Base-by-base conservation (phyloP, 208 protist genomes). In the Angomonas ambiguus region DNA sequence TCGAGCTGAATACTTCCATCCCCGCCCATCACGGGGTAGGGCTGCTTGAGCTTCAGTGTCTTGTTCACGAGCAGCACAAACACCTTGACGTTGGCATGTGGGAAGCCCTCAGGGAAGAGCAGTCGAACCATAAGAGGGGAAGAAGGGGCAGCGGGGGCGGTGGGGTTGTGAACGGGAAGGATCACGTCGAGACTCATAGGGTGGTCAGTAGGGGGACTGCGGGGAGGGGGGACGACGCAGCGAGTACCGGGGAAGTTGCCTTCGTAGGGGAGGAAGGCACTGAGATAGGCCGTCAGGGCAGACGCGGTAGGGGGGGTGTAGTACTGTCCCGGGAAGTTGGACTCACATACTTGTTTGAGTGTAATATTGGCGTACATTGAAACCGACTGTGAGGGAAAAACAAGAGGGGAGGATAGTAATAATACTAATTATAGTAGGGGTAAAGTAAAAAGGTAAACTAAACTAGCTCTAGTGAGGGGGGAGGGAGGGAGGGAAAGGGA, bases 1-100 rank as follows among this genome's bases (percentile, higher is more conserved):
- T 76, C 69, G 13, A 93, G 55, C 33, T 80, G 71, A 5, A 93
- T 72, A 6, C 62, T 55, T 25, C 87, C 87, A 20, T 87, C 74
- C 0, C 60, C 24, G 0, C 65, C 59, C 67, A 92, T 83, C 32
- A 83, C 69, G 2, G 74, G 64, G 57, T 85, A 87, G 16, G 79
- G 76, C 33, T 78, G 69, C 56, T 82, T 82, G 33, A 82, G 64
- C 62, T 71, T 73, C 41, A 62, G 53, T 2, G 57, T 71, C 5
- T 48, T 51, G 20, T 65, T 48, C 30, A 73, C 69, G 0, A 66
- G 49, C 38, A 81, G 57, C 4, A 86, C 64, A 1, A 62, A 62
- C 16, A 70, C 73, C n/a, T 61, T 65, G 1, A 79, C 51, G 25
- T 62, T 62, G 28, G 69, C 58, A 27, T 79, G 64, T 11, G 80